phyloP scores from a whole-genome alignment of 1,139 yeast genomes.

The Scheffersomyces illinoinensis region DNA sequence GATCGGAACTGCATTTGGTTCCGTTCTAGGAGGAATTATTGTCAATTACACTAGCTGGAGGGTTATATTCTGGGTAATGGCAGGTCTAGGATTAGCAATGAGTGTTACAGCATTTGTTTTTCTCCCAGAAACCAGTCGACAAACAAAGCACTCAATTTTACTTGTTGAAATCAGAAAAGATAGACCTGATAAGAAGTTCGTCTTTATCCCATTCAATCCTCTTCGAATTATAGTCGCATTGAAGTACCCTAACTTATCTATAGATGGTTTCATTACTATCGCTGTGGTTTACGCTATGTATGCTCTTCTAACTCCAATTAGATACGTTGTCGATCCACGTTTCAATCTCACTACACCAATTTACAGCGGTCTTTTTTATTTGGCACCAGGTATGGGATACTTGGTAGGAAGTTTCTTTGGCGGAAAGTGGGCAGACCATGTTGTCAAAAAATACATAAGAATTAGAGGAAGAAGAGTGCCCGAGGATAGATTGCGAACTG shows the following conservation, averaged over 20 bases:
- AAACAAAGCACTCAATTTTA: constrained; percentile 19
- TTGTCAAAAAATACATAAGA: constrained; percentile 42
- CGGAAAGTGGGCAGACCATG: constrained; percentile 49
- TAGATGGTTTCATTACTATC: constrained; percentile 36
- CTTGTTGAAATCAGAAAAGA: neutral
- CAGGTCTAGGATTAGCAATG: constrained; percentile 37
- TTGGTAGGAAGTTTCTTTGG: constrained; percentile 49
- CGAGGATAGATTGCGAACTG: constrained; percentile 50
- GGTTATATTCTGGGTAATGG: constrained; percentile 47
- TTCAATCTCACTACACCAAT: constrained; percentile 47
- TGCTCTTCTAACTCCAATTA: constrained; percentile 51
- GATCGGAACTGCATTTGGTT: constrained; percentile 50
- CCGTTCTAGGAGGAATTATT: constrained; percentile 46
- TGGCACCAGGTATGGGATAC: constrained; percentile 56
- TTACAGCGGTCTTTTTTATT: constrained; percentile 50
- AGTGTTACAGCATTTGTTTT: constrained; percentile 29
- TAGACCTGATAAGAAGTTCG: constrained; percentile 25
- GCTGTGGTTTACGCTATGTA: constrained; percentile 50
- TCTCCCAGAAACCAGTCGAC: constrained; percentile 42
- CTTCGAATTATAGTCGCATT: constrained; percentile 39
- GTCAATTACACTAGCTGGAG: constrained; percentile 54
- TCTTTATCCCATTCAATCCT: constrained; percentile 45
- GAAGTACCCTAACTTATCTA: constrained; percentile 38
- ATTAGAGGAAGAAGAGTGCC: constrained; percentile 48
- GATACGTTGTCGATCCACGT: constrained; percentile 55